Evolutionary conservation across 148 eudicot species (phyloP).

Genomic region (Polygonum aviculare): DNA sequence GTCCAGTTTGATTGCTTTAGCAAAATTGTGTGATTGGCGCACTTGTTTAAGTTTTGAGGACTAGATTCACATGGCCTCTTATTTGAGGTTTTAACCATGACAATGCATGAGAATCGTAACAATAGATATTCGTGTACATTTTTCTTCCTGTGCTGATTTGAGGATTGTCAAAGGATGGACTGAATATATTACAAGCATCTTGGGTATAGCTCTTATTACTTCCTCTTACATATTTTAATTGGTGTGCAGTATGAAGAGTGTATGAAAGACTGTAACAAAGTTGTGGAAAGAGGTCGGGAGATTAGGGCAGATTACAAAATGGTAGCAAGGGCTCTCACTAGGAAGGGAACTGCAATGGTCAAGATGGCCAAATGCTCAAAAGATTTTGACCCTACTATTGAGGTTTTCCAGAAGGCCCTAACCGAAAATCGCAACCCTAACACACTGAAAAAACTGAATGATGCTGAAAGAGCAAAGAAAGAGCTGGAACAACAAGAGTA

Average conservation of each 20-base stretch:
- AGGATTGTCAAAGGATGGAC: neutral
- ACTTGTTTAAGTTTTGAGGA: neutral
- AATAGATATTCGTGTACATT: neutral
- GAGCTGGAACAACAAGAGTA: conserved; percentile 89
- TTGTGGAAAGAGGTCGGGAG: conserved; percentile 95
- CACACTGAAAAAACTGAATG: conserved; percentile 82
- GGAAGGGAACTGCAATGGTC: conserved; percentile 71
- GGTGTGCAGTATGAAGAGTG: conserved; percentile 73
- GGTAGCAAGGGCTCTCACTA: conserved; percentile 97
- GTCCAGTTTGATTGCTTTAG: neutral
- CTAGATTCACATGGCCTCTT: neutral
- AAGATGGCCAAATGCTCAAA: conserved; percentile 78
- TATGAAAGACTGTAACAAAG: conserved; percentile 84
- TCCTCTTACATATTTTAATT: no score
- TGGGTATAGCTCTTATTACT: no score
- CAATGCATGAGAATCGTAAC: neutral
- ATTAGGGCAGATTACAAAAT: conserved; percentile 89
- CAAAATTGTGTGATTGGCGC: neutral
- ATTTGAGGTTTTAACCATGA: neutral
- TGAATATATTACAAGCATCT: no score
- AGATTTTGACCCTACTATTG: conserved; percentile 78
- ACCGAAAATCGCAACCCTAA: conserved; percentile 97
- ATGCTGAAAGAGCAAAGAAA: conserved; percentile 93
- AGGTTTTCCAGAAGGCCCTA: conserved; percentile 86
- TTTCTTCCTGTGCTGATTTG: neutral